phyloP scores from a whole-genome alignment of 257 asterid species.

The Nicotiana otophora region DNA sequence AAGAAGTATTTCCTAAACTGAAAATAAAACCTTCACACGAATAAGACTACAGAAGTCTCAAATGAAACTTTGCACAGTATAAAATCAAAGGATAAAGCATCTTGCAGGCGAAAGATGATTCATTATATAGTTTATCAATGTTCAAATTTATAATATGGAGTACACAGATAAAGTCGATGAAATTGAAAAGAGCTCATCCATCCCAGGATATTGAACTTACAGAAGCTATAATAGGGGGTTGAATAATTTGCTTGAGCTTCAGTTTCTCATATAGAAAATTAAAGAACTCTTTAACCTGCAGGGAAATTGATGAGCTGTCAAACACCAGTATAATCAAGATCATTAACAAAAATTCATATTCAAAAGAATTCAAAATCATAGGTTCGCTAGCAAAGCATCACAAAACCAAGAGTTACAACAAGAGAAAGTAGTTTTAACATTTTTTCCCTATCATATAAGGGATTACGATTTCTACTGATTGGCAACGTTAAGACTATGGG shows the following conservation, averaged over 20 bases:
- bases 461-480: not conserved
- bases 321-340: not conserved
- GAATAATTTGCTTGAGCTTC: constrained; percentile 92
- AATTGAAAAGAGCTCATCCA: not conserved
- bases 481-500: not conserved
- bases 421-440: not conserved
- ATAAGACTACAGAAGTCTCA: not conserved
- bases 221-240: constrained; percentile 96
- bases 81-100: not conserved
- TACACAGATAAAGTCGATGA: not conserved
- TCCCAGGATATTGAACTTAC: constrained; percentile 42
- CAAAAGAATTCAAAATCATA: not conserved
- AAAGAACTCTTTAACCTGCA: constrained; percentile 65
- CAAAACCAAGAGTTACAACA: not conserved
- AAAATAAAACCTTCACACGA: not conserved
- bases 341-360: not conserved
- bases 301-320: not conserved
- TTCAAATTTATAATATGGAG: not conserved
- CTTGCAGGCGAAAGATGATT: not conserved
- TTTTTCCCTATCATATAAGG: not conserved
- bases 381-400: not conserved
- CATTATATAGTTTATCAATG: not conserved
- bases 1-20: not conserved
- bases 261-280: constrained; percentile 67
- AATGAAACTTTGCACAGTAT: not conserved